phyloP scores from a whole-genome alignment of 805 yeast genomes.

The Zygosaccharomyces lentus region DNA sequence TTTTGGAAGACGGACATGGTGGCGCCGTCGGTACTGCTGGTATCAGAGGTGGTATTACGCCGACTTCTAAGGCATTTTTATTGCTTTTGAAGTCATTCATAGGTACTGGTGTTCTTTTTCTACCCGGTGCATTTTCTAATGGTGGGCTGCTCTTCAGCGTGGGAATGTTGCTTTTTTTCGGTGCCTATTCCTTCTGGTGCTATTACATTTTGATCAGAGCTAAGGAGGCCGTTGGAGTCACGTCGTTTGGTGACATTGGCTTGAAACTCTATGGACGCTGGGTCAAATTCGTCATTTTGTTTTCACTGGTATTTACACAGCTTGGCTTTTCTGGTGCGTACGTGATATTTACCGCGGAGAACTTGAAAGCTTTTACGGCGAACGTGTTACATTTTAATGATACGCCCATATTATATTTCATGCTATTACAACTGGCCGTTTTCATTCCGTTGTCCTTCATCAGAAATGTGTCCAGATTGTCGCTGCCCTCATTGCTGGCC shows the following conservation, averaged over 20 bases:
- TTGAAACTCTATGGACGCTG: conserved; percentile 55
- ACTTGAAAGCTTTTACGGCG: conserved; percentile 55
- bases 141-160: conserved; percentile 67
- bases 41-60: conserved; percentile 64
- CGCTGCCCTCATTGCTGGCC: conserved; percentile 67
- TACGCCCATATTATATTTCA: conserved; percentile 43
- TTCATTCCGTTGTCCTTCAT: conserved; percentile 67
- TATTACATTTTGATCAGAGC: conserved; percentile 59
- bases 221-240: conserved; percentile 55
- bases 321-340: conserved; percentile 80
- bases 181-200: conserved; percentile 72
- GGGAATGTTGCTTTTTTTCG: conserved; percentile 52
- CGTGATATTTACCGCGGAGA: conserved; percentile 73
- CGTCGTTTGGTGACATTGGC: conserved; percentile 81
- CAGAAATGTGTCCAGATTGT: conserved; percentile 70
- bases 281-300: conserved; percentile 59
- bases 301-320: conserved; percentile 66
- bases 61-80: conserved; percentile 68
- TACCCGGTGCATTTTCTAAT: conserved; percentile 65
- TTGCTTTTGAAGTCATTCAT: conserved; percentile 68
- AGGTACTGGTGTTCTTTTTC: conserved; percentile 70
- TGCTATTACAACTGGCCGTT: conserved; percentile 51
- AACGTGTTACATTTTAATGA: conserved; percentile 42
- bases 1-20: conserved; percentile 9
- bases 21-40: conserved; percentile 15